phyloP scores from a whole-genome alignment of 148 eudicot genomes.

The Diospyros lotus region DNA sequence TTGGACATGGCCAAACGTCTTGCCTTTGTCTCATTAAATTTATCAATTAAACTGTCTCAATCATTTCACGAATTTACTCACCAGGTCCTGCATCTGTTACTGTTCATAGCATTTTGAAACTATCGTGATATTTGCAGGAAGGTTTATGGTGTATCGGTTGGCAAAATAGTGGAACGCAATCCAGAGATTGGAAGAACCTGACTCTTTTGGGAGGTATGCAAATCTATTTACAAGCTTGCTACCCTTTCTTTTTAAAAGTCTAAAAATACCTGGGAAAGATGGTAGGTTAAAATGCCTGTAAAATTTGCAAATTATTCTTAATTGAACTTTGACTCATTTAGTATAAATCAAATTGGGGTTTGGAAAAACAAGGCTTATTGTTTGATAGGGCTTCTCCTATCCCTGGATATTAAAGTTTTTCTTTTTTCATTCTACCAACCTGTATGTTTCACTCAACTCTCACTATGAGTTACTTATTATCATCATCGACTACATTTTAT shows the following conservation, averaged over 20 bases:
- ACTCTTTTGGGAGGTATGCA: conserved; percentile 75
- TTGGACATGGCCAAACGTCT: not conserved
- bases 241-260: too few relatives aligned
- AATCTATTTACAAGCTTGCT: not conserved
- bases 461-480: too few relatives aligned
- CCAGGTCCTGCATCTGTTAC: conserved; percentile 1
- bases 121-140: conserved; percentile 45
- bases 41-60: not conserved
- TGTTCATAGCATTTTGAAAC: not conserved
- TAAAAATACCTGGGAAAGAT: not conserved
- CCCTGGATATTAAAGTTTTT: not conserved
- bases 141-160: conserved; percentile 85
- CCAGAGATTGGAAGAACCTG: conserved; percentile 60
- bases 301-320: not conserved
- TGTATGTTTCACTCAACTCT: not conserved
- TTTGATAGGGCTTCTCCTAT: not conserved
- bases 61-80: not conserved
- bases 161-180: conserved; percentile 75
- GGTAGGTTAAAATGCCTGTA: not conserved
- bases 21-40: not conserved
- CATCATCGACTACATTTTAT: too few relatives aligned
- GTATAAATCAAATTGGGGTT: not conserved
- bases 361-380: not conserved
- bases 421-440: not conserved
- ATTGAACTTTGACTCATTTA: not conserved